phyloP scores from a whole-genome alignment of 2,329 filamentous ascomycete genomes.

The Magnaporthiopsis rhizophila region DNA sequence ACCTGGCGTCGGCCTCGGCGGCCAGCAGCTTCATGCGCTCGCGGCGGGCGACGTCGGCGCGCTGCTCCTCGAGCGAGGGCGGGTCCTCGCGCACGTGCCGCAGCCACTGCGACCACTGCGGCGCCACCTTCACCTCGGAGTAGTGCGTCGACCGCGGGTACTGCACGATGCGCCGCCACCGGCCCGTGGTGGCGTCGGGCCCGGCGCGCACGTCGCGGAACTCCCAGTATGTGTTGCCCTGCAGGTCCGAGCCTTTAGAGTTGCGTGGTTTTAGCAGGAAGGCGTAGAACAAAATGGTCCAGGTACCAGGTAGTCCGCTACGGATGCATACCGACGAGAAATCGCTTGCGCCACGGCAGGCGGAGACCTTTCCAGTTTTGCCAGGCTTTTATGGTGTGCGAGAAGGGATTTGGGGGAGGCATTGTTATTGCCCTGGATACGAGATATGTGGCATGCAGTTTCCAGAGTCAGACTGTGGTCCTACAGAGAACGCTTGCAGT shows the following conservation, averaged over 20 bases:
- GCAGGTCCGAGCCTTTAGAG: conserved; percentile 49
- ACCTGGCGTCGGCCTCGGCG: conserved; percentile 54
- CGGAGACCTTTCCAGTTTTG: conserved; percentile 54
- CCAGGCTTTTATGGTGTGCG: conserved; percentile 37
- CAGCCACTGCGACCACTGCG: conserved; percentile 63
- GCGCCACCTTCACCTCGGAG: conserved; percentile 48
- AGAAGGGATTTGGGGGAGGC: conserved; percentile 26
- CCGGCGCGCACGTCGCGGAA: conserved; percentile 43
- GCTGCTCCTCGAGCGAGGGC: conserved; percentile 50
- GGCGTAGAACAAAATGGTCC: no score
- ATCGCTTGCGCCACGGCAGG: conserved; percentile 55
- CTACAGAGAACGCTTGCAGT: no score
- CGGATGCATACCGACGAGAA: conserved; percentile 47
- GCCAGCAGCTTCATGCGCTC: conserved; percentile 47
- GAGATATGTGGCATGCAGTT: neutral
- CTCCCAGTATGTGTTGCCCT: conserved; percentile 63
- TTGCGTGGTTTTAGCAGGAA: neutral
- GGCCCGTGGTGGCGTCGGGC: conserved; percentile 16
- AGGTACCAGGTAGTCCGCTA: neutral
- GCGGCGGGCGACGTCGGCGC: conserved; percentile 43
- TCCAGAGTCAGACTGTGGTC: neutral
- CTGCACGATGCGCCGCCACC: conserved; percentile 55
- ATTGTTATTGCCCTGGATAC: neutral
- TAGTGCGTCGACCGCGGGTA: conserved; percentile 47
- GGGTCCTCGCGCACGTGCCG: conserved; percentile 48